These are phyloP conservation scores for Aspergillus eucalypticola DNA, from an alignment of 2,329 filamentous ascomycete species.

Conservation along the genomic window DNA sequence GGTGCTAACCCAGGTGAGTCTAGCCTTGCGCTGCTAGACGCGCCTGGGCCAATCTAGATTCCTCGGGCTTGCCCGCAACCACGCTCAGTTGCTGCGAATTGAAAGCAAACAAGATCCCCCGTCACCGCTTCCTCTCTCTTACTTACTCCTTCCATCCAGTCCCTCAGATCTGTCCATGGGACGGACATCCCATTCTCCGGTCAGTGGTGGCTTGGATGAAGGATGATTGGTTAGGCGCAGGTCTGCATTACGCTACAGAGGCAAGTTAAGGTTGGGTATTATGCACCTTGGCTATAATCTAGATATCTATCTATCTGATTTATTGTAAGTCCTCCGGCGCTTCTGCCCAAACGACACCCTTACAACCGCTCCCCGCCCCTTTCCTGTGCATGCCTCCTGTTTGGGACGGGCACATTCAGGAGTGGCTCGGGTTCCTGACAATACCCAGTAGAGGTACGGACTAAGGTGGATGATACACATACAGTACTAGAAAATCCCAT, in stretches of 20 bases:
- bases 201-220: not conserved
- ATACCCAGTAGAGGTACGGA: not conserved
- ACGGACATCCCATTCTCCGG: not conserved
- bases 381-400: not conserved
- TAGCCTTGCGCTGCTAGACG: not conserved
- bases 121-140: not conserved
- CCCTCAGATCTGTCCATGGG: not conserved
- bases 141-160: not conserved
- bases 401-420: not conserved
- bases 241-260: not conserved
- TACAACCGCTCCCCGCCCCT: not conserved
- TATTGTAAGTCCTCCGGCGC: not conserved
- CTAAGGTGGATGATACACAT: not conserved
- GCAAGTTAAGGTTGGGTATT: not conserved
- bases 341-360: not conserved
- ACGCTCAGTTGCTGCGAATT: no score
- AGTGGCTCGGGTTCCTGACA: not conserved
- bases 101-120: not conserved
- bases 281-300: not conserved
- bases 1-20: not conserved
- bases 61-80: constrained; percentile 4
- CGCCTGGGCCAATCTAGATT: constrained; percentile 10
- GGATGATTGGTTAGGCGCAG: not conserved
- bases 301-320: not conserved
- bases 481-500: not conserved